Evolutionary conservation across 192 early-diverging fungal genomes (phyloP).

Genomic region (Backusella circina): DNA sequence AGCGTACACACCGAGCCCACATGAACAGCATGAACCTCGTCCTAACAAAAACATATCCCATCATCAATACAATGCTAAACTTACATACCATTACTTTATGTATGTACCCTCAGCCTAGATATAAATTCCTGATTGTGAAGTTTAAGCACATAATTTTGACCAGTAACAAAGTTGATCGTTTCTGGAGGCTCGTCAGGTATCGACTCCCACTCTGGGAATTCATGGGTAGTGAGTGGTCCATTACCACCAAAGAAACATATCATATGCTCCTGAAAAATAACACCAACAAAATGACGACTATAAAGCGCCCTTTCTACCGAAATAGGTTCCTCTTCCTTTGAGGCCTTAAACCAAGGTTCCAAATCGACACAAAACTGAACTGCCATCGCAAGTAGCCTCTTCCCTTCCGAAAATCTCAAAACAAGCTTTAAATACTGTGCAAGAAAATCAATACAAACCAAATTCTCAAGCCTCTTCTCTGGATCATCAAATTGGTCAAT

Average conservation of each 20-base stretch:
- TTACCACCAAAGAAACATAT: neutral
- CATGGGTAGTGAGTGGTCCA: neutral
- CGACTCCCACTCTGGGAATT: neutral
- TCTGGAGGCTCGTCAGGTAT: neutral
- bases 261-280: neutral
- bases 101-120: neutral
- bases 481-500: neutral
- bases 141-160: neutral
- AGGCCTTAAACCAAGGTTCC: neutral
- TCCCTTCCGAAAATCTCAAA: neutral
- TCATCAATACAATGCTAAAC: neutral
- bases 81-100: neutral
- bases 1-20: neutral
- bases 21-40: neutral
- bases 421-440: neutral
- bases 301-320: neutral
- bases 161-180: neutral
- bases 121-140: neutral
- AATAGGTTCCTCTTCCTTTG: neutral
- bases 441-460: neutral
- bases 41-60: neutral
- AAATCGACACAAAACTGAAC: neutral
- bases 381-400: neutral
- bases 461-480: neutral
- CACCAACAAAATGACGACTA: neutral